Conservation (phyloP, 176 grass and related monocot genomes). For the Carex kokanica region DNA sequence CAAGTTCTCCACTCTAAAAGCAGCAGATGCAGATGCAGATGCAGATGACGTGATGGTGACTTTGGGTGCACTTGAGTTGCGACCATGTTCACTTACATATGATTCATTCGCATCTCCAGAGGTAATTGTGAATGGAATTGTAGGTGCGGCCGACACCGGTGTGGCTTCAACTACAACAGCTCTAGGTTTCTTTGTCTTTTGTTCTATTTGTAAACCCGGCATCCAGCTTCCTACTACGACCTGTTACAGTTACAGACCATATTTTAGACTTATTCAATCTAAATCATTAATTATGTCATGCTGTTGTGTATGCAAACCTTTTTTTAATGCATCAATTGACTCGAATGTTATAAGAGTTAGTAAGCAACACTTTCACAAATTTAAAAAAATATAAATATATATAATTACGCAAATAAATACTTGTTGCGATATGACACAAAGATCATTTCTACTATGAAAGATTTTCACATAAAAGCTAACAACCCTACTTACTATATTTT, state of each 20-base stretch:
- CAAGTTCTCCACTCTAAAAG: slow-evolving; percentile 76
- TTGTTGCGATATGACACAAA: neutral
- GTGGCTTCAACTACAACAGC: slow-evolving; percentile 40
- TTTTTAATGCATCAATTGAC: neutral
- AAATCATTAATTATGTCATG: neutral
- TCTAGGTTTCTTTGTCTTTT: slow-evolving; percentile 60
- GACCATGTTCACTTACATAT: slow-evolving; percentile 38
- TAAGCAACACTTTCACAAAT: neutral
- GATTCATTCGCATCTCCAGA: slow-evolving; percentile 48
- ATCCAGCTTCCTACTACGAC: slow-evolving; percentile 95
- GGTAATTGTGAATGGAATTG: slow-evolving; percentile 62
- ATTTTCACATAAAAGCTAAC: neutral
- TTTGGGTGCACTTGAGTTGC: slow-evolving; percentile 28
- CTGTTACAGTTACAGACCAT: slow-evolving; percentile 41
- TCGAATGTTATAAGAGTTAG: neutral
- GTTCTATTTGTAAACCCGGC: slow-evolving; percentile 71
- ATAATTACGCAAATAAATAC: neutral
- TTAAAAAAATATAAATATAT: neutral
- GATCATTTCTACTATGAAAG: neutral
- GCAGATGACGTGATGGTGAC: slow-evolving; percentile 18
- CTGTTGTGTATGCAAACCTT: neutral
- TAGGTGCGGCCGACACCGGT: slow-evolving; percentile 16
- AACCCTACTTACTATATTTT: neutral
- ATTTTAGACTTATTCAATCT: neutral
- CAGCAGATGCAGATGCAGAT: no score